Base-by-base conservation (phyloP, 2,329 filamentous ascomycete species). In the Emergomyces orientalis region DNA sequence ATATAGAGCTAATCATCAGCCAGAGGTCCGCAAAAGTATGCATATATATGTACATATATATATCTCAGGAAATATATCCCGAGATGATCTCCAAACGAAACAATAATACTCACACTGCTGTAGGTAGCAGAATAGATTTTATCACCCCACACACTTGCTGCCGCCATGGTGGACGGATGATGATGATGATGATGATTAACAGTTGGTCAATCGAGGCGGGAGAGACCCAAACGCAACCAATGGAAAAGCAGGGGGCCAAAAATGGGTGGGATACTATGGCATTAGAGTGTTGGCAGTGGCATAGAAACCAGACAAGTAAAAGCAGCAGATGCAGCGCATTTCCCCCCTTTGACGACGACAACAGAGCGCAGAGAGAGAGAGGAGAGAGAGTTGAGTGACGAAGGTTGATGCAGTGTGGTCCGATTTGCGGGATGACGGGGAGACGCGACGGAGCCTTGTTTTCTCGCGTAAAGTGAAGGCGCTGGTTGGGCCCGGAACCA, bases 101-200 rank as follows among this genome's bases (percentile, higher is more conserved):
- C 57, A 58, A 56, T 14, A 49, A 45, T 47, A 71, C 78, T 70
- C 71, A 84, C 82, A 79, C 82, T 86, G 73, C 84, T 86, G 71
- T 87, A 87, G 11, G 84, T 87, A 63, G 84, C 85, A 72, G 83
- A 84, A 73, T 86, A 87, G 63, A 87, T 82, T 65, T 79, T 80
- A 70, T 71, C 72, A 32, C 56, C 56, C 56, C 56, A 59, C 37
- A 27, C 39, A 22, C 2, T 45, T 59, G 37, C 37, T n/a, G 56
- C 56, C 14, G 56, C 39, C 56, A 59, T 59, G 56, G n/a, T 45
- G 56, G 39, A 45, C 43, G 56, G 39, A 25, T n/a, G 39, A 39
- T 14, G 37, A 22, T 17, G 32, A 32, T 32, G 27, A n/a, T 22
- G n/a, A 37, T 30, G 9, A 52, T 5, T 37, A 25, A 41, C 22